Percentiles rank a stretch among this genome's conserved stretches.
These are phyloP conservation scores for Candida silvicultrix DNA, from an alignment of 805 yeast species.

Conservation along the genomic window DNA sequence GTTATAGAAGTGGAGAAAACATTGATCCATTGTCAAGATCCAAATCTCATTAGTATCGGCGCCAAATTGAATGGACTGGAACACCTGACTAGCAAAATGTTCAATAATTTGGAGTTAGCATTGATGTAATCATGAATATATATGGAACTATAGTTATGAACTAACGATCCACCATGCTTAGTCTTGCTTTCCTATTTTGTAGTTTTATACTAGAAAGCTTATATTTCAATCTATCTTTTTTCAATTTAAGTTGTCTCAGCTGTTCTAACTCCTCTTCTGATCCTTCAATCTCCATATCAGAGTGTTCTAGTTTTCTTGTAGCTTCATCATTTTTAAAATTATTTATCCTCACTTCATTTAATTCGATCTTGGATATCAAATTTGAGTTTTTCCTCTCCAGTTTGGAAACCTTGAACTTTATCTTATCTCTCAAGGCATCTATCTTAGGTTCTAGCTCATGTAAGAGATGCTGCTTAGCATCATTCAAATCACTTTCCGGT, in stretches of 20 bases:
- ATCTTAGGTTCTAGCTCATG: slow-evolving; percentile 38
- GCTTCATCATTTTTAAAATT: slow-evolving; percentile 18
- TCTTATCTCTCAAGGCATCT: slow-evolving; percentile 22
- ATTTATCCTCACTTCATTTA: slow-evolving; percentile 34
- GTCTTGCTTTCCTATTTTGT: slow-evolving; percentile 20
- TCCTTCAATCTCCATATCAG: slow-evolving; percentile 18
- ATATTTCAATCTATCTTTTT: slow-evolving; percentile 39
- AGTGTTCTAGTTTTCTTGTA: slow-evolving; percentile 3
- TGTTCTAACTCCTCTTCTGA: slow-evolving; percentile 31
- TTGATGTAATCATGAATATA: slow-evolving; percentile 11
- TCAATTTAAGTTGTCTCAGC: slow-evolving; percentile 33
- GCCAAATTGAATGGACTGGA: slow-evolving; percentile 61
- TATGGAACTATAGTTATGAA: no score
- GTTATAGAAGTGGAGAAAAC: slow-evolving; percentile 56
- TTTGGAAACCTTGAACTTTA: slow-evolving; percentile 28
- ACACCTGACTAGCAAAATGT: slow-evolving; percentile 19
- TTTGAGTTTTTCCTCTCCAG: slow-evolving; percentile 27
- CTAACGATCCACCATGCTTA: slow-evolving; percentile 16
- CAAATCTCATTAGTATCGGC: slow-evolving; percentile 53
- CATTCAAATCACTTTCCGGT: slow-evolving; percentile 39
- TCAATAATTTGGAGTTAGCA: slow-evolving; percentile 16
- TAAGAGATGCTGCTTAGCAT: slow-evolving; percentile 31
- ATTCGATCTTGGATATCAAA: slow-evolving; percentile 31
- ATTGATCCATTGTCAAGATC: slow-evolving; percentile 62
- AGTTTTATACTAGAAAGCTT: slow-evolving; percentile 25